phyloP scores from a whole-genome alignment of 2,329 filamentous ascomycete species.

The Fusarium sublunatum region DNA sequence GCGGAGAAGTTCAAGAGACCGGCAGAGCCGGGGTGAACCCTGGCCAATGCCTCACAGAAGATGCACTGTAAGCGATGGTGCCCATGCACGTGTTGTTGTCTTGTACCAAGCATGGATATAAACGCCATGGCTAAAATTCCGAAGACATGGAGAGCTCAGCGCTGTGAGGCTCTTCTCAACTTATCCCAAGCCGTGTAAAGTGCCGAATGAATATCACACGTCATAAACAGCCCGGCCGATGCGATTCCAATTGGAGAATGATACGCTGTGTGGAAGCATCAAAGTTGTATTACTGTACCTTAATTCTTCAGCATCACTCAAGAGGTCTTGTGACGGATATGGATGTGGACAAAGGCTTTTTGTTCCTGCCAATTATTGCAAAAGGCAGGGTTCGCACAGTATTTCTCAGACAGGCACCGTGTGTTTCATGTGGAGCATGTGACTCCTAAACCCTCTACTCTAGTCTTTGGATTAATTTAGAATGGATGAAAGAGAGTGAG shows the following conservation, averaged over 20 bases:
- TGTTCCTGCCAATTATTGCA: constrained; percentile 33
- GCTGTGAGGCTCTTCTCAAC: background rate
- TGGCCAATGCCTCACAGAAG: constrained; percentile 29
- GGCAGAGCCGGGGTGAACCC: constrained; percentile 39
- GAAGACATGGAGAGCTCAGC: constrained; percentile 1
- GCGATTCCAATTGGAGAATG: background rate
- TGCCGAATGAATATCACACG: constrained; percentile 8
- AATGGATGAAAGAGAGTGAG: background rate
- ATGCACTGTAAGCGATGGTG: constrained; percentile 34
- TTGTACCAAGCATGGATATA: constrained; percentile 5
- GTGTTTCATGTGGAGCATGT: constrained; percentile 38
- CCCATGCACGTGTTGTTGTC: constrained; percentile 29
- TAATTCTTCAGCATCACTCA: background rate
- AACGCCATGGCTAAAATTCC: constrained; percentile 3
- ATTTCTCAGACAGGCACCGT: constrained; percentile 11
- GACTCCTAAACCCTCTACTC: constrained; percentile 22
- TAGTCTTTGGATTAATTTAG: constrained; percentile 24
- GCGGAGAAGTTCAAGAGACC: constrained; percentile 36
- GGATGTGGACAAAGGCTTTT: constrained; percentile 35
- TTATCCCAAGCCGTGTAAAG: background rate
- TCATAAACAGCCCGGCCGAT: background rate
- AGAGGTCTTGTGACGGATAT: constrained; percentile 37
- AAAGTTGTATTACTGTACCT: background rate
- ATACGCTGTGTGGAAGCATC: constrained; percentile 10
- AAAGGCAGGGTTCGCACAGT: constrained; percentile 41